Base-by-base conservation (phyloP, 345 rosid genomes). In the Anastatica hierochuntica region DNA sequence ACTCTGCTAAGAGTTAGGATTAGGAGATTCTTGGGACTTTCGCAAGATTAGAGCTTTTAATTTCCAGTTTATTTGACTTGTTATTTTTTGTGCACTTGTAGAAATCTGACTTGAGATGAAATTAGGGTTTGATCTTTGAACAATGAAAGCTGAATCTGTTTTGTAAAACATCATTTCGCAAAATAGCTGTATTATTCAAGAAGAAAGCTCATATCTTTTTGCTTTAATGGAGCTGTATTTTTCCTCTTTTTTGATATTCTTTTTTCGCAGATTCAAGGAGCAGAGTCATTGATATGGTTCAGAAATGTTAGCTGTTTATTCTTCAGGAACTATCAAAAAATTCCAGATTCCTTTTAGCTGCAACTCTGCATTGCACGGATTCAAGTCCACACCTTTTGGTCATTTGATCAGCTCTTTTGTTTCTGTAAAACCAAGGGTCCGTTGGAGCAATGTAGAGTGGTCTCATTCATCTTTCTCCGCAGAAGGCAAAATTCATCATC, bases 301-400 rank as follows among this genome's bases (percentile, higher is more conserved):
- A 69, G 66, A 68, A 56, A 88, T 84, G 94, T 59, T 74, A 62
- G 75, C 49, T 33, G 72, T 64, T 27, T 52, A 61, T 72, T 69
- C 70, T 50, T 67, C 74, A 14, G 77, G 81, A 68, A 49, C 63
- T 63, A 68, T 73, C 56, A 14, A 40, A 70, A 69, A 72, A 35
- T 60, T 27, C 66, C 73, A 43, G 35, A 33, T 60, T 21, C 17
- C 63, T 36, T n/a, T n/a, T n/a, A n/a, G n/a, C n/a, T n/a, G n/a
- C n/a, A n/a, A n/a, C n/a, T n/a, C n/a, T n/a, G n/a, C n/a, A n/a
- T 47, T 13, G n/a, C 52, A 63, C 51, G 46, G 68, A 14, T 65
- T 64, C 68, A 72, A 57, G 33, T 62, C 55, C 16, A 10, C 15
- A 3, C 23, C 37, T 62, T 56, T 64, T 33, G 70, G 63, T 50